Percentiles rank a stretch among this genome's conserved stretches.
phyloP scores from a whole-genome alignment of 75 land plant genomes.

The Chamaecyparis obtusa region DNA sequence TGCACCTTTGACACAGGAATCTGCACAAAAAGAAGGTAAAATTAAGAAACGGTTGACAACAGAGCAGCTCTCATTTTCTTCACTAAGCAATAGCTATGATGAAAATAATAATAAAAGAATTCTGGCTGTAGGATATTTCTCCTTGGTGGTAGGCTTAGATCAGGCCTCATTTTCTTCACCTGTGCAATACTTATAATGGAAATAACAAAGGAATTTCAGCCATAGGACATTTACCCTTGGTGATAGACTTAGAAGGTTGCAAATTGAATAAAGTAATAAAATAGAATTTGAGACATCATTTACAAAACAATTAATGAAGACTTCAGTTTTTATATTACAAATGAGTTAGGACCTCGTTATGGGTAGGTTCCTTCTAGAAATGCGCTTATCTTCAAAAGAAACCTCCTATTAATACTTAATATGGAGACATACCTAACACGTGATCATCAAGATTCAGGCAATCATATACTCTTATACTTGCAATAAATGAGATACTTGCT shows the following conservation, averaged over 20 bases:
- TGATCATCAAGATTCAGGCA: neutral
- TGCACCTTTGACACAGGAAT: slow-evolving; percentile 84
- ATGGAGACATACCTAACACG: neutral
- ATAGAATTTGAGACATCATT: neutral
- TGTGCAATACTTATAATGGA: neutral
- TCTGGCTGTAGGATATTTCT: neutral
- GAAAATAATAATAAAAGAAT: neutral
- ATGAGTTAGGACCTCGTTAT: too few species aligned
- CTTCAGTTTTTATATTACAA: too few species aligned
- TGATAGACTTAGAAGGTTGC: neutral
- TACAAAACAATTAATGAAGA: too few species aligned
- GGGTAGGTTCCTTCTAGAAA: too few species aligned
- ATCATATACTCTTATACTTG: too few species aligned
- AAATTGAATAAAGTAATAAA: neutral
- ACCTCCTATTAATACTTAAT: too few species aligned
- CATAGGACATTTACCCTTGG: neutral
- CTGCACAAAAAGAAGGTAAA: slow-evolving; percentile 32
- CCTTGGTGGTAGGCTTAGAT: neutral
- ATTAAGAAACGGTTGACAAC: neutral
- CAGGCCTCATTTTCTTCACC: neutral
- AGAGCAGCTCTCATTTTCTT: neutral
- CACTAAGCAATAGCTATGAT: neutral
- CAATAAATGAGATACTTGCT: neutral
- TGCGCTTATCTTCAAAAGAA: neutral
- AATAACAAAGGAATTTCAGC: neutral